Percentiles rank a stretch among this genome's conserved stretches.
phyloP scores from a whole-genome alignment of 1,284 basidiomycete genomes.

The Fomitiporia mediterranea region DNA sequence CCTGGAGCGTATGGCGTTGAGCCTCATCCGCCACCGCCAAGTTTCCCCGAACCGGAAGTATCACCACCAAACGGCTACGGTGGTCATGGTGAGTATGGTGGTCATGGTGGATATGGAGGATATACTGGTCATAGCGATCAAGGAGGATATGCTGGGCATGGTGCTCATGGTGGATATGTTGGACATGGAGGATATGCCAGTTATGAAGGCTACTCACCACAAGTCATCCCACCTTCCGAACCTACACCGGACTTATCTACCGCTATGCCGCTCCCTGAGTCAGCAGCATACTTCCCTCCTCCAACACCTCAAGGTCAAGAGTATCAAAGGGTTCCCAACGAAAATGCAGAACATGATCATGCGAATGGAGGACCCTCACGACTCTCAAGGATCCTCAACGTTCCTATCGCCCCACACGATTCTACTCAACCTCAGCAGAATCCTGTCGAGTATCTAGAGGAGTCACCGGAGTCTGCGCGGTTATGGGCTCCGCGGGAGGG shows the following conservation, averaged over 20 bases:
- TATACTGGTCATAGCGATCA: too few species aligned
- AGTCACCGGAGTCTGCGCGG: conserved; percentile 1
- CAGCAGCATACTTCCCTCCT: not conserved
- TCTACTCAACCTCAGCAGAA: conserved; percentile 3
- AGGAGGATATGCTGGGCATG: too few species aligned
- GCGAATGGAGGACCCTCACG: conserved; percentile 9
- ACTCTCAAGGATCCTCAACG: conserved; percentile 10
- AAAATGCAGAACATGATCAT: not conserved
- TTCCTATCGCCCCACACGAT: conserved; percentile 13
- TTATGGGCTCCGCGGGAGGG: conserved; percentile 1
- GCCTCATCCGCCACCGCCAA: conserved; percentile 1
- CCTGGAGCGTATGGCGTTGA: too few species aligned
- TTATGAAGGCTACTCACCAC: conserved; percentile 1
- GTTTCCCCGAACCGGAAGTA: conserved; percentile 13
- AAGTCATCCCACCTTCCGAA: conserved; percentile 8
- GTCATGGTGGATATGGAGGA: too few species aligned
- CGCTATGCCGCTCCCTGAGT: not conserved
- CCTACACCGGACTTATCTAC: not conserved
- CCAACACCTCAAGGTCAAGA: not conserved
- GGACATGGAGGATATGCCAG: too few species aligned
- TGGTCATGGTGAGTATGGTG: not conserved
- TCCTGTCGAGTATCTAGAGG: not conserved
- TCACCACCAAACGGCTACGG: not conserved
- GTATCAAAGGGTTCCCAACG: not conserved
- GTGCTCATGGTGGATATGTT: too few species aligned